Percentiles rank a stretch among this genome's conserved stretches.
phyloP scores from a whole-genome alignment of 768 basidiomycete species.

The Lyophyllum atratum region DNA sequence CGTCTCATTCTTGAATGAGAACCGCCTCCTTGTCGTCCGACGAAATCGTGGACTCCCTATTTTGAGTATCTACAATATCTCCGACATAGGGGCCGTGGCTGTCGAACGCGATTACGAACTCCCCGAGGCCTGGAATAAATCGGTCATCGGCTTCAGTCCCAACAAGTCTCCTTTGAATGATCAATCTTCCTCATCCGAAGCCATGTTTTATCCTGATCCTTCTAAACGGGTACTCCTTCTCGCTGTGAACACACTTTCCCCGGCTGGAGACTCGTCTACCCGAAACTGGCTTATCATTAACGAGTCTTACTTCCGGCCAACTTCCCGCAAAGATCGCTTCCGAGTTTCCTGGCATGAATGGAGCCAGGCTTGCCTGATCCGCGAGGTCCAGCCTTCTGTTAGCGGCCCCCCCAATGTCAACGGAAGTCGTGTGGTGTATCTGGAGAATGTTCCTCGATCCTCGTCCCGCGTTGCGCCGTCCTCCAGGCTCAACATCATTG shows the following conservation, averaged over 20 bases:
- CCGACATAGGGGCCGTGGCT: slow-evolving; percentile 39
- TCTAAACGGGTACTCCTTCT: slow-evolving; percentile 50
- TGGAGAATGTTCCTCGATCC: slow-evolving; percentile 35
- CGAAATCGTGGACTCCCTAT: slow-evolving; percentile 36
- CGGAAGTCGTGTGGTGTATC: slow-evolving; percentile 48
- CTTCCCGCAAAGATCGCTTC: slow-evolving; percentile 43
- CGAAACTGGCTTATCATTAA: slow-evolving; percentile 56
- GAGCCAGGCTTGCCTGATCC: slow-evolving; percentile 52
- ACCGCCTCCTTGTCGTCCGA: slow-evolving; percentile 43
- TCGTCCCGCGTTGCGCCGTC: slow-evolving; percentile 16
- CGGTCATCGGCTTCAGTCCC: slow-evolving; percentile 46
- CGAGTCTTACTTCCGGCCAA: slow-evolving; percentile 51
- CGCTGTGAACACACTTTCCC: slow-evolving; percentile 41
- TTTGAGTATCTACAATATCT: slow-evolving; percentile 49
- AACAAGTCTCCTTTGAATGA: slow-evolving; percentile 46
- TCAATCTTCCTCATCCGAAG: slow-evolving; percentile 35
- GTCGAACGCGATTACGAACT: slow-evolving; percentile 58
- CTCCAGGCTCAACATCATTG: slow-evolving; percentile 40
- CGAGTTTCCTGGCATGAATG: slow-evolving; percentile 57
- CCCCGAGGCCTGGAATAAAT: slow-evolving; percentile 51
- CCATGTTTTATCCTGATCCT: slow-evolving; percentile 61
- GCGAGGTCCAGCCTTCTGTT: slow-evolving; percentile 37
- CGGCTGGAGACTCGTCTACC: slow-evolving; percentile 29
- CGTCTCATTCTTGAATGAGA: slow-evolving; percentile 45
- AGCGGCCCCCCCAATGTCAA: slow-evolving; percentile 45